A percentile compares a stretch with the other conserved stretches of the same genome.
Conservation (phyloP, 176 grass and related monocot genomes). For the Oryza nivara region DNA sequence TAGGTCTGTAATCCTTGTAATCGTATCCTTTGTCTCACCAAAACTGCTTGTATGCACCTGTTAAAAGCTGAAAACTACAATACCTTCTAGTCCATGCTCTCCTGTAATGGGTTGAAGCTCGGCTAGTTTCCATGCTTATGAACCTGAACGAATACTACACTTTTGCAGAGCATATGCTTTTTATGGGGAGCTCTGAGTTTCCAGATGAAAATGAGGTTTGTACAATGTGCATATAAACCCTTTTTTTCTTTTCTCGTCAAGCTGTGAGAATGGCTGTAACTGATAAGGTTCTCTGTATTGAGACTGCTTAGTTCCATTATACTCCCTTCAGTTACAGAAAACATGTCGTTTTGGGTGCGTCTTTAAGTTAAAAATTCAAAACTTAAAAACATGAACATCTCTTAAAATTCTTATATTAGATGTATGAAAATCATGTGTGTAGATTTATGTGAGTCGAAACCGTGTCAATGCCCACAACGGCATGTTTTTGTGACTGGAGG, state of each 20-base stretch:
- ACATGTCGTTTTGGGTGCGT: neutral
- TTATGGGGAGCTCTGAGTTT: conserved; percentile 98
- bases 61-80: conserved; percentile 18
- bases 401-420: too few species aligned
- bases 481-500: too few species aligned
- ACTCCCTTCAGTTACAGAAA: neutral
- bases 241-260: conserved; percentile 25
- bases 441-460: too few species aligned
- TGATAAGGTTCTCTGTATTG: conserved; percentile 25
- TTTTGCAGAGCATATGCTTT: conserved; percentile 99
- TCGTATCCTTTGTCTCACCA: conserved; percentile 24
- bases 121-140: neutral
- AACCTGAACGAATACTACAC: conserved; percentile 11
- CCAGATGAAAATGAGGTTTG: conserved; percentile 99
- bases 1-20: conserved; percentile 64
- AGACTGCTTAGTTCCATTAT: neutral
- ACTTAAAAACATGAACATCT: too few species aligned
- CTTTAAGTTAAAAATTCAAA: too few species aligned
- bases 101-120: conserved; percentile 27
- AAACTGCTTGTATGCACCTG: neutral
- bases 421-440: too few species aligned
- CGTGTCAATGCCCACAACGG: too few species aligned
- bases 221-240: conserved; percentile 21
- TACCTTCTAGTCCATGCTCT: conserved; percentile 33
- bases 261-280: neutral